Evolutionary conservation across 768 basidiomycete species (phyloP).

Genomic region (Rhodotorula graminis): DNA sequence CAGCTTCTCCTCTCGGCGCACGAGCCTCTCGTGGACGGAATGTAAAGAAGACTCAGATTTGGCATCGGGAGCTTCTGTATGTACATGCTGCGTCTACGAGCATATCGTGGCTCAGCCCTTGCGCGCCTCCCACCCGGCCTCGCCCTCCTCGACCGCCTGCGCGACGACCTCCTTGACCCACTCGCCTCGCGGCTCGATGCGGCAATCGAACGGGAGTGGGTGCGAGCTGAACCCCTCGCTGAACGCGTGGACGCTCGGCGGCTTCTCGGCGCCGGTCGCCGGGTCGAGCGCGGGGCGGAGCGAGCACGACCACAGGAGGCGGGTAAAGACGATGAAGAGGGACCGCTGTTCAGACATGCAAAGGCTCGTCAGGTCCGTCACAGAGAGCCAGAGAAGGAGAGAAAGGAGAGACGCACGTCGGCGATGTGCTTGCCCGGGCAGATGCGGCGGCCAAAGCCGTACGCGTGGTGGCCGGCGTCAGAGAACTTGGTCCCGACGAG

Average conservation of each 20-base stretch:
- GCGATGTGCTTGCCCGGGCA: slow-evolving; percentile 27
- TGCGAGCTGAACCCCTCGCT: slow-evolving; percentile 31
- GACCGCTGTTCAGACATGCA: slow-evolving; percentile 5
- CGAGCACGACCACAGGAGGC: slow-evolving; percentile 19
- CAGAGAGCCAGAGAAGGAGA: too few relatives aligned
- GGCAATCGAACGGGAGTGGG: slow-evolving; percentile 26
- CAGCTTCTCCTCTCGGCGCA: too few relatives aligned
- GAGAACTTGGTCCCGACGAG: slow-evolving; percentile 27
- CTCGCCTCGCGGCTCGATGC: slow-evolving; percentile 4
- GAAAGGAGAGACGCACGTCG: not conserved
- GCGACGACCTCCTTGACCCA: slow-evolving; percentile 1
- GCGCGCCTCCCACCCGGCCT: not conserved
- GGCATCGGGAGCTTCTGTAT: too few relatives aligned
- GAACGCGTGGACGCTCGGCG: slow-evolving; percentile 23
- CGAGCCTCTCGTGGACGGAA: too few relatives aligned
- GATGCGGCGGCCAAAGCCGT: not conserved
- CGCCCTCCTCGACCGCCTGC: not conserved
- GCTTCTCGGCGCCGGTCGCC: not conserved
- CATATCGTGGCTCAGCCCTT: not conserved
- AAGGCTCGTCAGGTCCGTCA: too few relatives aligned
- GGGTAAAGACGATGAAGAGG: slow-evolving; percentile 31
- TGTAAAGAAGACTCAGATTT: too few relatives aligned
- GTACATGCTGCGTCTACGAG: too few relatives aligned
- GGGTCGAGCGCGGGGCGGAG: slow-evolving; percentile 16
- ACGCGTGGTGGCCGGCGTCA: slow-evolving; percentile 27